phyloP scores from a whole-genome alignment of 2,329 filamentous ascomycete species.

The Ophiostoma sp. region DNA sequence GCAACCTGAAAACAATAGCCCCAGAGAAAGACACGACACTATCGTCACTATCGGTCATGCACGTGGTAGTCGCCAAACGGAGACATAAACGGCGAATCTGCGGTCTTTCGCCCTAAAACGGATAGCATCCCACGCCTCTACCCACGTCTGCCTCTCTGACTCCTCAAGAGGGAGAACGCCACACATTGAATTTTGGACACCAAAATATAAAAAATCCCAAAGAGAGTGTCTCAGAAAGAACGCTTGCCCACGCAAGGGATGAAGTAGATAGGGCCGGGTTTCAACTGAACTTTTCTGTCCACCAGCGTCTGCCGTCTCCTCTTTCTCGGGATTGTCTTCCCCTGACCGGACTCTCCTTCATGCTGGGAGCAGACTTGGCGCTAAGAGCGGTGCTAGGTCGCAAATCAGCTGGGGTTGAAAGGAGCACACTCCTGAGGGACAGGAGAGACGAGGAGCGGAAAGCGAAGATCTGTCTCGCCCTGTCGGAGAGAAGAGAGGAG shows the following conservation, averaged over 20 bases:
- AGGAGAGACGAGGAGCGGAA: not conserved
- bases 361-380: not conserved
- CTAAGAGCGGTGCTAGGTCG: constrained; percentile 16
- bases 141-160: not conserved
- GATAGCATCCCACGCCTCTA: not conserved
- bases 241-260: constrained; percentile 14
- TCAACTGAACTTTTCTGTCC: constrained; percentile 11
- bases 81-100: not conserved
- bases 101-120: not conserved
- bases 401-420: constrained; percentile 14
- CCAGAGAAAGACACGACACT: not conserved
- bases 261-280: not conserved
- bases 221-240: not conserved
- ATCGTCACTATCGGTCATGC: not conserved
- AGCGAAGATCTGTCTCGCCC: not conserved
- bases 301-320: not conserved
- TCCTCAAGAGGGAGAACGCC: not conserved
- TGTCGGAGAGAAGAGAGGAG: not conserved
- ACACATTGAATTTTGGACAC: not conserved
- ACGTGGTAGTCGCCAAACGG: not conserved
- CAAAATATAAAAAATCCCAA: not conserved
- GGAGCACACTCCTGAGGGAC: not conserved
- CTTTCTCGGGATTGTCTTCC: constrained; percentile 2
- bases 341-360: not conserved
- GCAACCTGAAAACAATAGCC: not conserved